These are phyloP conservation scores for Tulasnella sp. DNA, from an alignment of 768 basidiomycete species.

Conservation along the genomic window DNA sequence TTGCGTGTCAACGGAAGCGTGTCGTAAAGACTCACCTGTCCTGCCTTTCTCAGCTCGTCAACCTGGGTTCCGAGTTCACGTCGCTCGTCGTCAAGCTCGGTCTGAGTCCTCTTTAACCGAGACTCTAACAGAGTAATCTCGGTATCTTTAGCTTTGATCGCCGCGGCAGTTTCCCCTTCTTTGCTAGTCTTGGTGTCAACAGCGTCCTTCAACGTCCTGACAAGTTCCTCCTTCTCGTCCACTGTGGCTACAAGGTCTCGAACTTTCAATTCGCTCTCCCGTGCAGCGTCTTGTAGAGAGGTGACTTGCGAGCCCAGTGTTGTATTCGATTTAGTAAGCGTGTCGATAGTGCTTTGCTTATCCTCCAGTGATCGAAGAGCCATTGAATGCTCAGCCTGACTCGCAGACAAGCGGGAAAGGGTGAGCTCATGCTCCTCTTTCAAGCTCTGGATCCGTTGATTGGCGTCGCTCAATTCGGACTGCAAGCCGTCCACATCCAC, in stretches of 20 bases:
- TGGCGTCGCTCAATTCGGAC: constrained; percentile 28
- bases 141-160: constrained; percentile 43
- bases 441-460: constrained; percentile 27
- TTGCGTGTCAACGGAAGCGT: neutral
- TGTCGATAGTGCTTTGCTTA: constrained; percentile 3
- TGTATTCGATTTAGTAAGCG: neutral
- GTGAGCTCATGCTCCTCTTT: constrained; percentile 20
- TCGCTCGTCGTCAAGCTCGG: constrained; percentile 45
- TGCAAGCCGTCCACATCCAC: constrained; percentile 27
- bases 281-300: constrained; percentile 5
- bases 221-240: constrained; percentile 30
- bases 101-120: constrained; percentile 32
- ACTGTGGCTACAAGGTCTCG: constrained; percentile 25
- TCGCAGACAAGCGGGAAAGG: constrained; percentile 18
- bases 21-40: constrained; percentile 45
- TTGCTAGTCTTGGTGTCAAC: constrained; percentile 40
- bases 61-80: constrained; percentile 59
- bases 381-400: neutral
- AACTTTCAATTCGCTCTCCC: constrained; percentile 27
- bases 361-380: neutral
- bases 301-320: neutral
- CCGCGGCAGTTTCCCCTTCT: constrained; percentile 38
- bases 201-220: constrained; percentile 40
- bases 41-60: constrained; percentile 75
- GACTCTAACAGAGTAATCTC: constrained; percentile 47